These are phyloP conservation scores for Candolleomyces efflorescens DNA, from an alignment of 768 basidiomycete genomes.

Conservation along the genomic window DNA sequence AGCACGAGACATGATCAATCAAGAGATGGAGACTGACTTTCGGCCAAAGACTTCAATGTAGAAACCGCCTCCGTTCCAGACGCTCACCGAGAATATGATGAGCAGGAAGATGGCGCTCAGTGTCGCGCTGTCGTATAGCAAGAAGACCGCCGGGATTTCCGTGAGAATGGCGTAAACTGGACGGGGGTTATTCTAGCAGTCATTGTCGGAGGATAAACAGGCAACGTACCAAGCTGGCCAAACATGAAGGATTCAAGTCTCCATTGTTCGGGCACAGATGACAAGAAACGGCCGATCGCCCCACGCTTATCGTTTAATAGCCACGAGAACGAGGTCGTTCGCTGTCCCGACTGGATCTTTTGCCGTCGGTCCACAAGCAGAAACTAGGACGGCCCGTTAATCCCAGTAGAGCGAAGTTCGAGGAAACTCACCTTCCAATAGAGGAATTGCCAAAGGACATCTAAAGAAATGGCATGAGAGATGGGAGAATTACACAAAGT, in stretches of 20 bases:
- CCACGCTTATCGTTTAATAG: constrained; percentile 87
- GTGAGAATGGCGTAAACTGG: constrained; percentile 83
- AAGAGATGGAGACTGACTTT: constrained; percentile 57
- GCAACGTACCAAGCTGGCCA: constrained; percentile 66
- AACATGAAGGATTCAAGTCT: constrained; percentile 75
- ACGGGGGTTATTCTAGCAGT: not conserved
- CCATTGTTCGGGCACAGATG: constrained; percentile 52
- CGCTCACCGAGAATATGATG: constrained; percentile 78
- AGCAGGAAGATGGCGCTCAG: constrained; percentile 80
- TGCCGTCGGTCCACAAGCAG: constrained; percentile 82
- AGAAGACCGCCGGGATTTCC: constrained; percentile 77
- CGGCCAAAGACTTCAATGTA: constrained; percentile 97
- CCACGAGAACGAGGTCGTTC: constrained; percentile 86
- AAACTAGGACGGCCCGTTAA: constrained; percentile 43
- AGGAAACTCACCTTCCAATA: constrained; percentile 76
- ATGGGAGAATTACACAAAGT: not conserved
- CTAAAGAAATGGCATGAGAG: constrained; percentile 36
- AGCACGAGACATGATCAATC: constrained; percentile 9
- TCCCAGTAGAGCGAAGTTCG: not conserved
- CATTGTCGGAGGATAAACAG: not conserved
- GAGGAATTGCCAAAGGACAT: constrained; percentile 86
- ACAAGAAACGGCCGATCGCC: constrained; percentile 69
- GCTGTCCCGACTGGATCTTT: constrained; percentile 89
- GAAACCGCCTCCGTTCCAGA: constrained; percentile 95
- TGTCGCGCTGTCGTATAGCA: constrained; percentile 75